Base-by-base conservation (phyloP, 805 yeast genomes). In the Yamadazyma sp. region DNA sequence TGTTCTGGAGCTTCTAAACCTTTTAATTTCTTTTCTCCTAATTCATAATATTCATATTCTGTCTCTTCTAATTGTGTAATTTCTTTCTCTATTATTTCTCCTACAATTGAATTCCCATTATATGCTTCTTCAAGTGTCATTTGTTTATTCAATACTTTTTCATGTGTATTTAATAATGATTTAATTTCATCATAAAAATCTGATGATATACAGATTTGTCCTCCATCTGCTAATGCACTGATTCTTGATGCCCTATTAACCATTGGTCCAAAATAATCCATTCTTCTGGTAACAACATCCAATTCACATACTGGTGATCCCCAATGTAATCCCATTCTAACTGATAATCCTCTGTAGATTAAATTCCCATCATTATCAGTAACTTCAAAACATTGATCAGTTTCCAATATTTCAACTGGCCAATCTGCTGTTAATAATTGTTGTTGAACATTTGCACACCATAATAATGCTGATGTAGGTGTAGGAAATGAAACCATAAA, bases 241-340 rank as follows among this genome's bases (percentile, higher is more conserved):
- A 93, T 91, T 50, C 99, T 74, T 1, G 98, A 82, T 1, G 99
- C 86, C 33, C 96, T 73, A 52, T 93, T 93, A 21, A 93, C 99
- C 88, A 93, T 89, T 0, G 99, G 98, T 0, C 99, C 99, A 50
- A 93, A 84, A 60, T 93, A 93, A 62, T 93, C 99, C 98, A 93
- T 93, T 66, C 99, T 79, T 47, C 88, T 78, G 0, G 98, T 93
- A 35, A 89, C 89, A 40, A 91, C 82, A 65, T 93, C 99, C 6
- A 83, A 76, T 58, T 93, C 99, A 51, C 95, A 86, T 27, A 91
- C 97, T 0, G 99, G 98, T 1, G 83, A 72, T 44, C 99, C 99
- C 95, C 98, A 93, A 58, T 93, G 98, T 27, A 87, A 76, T 42
- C 99, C 99, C 98, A 93, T 93, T 53, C 99, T 76, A 7, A 93